Evolutionary conservation across 306 rosid species (phyloP), one percentile per base, ranked within the genome.

Genomic region (Astragalus glycyphyllos): DNA sequence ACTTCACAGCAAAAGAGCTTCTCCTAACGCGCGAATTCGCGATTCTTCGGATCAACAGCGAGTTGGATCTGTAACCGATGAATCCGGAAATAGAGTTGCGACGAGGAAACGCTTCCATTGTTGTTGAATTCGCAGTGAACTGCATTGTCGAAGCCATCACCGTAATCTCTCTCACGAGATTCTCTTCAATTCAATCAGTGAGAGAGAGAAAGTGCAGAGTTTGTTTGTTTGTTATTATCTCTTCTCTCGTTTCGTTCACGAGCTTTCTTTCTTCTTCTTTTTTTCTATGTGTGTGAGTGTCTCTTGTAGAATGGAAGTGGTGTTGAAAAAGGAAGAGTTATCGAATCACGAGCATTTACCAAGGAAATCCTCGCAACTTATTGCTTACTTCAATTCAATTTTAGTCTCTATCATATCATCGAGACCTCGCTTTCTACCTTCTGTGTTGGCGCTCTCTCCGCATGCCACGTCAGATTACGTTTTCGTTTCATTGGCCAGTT

Each of bases 101-200:
- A n/a, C 72, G 81, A 40, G 81, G 62, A 65, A 76, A 56, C 2
- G 91, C 54, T 47, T 71, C 78, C 4, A 80, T 37, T 46, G 71
- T 11, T 65, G 73, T 57, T 67, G 78, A 72, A 35, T 70, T 80
- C 7, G 83, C 66, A 6, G 95, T 77, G 48, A 89, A 83, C 12
- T 82, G 96, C 71, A 89, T 82, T 78, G 88, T 79, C 5, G 87
- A 81, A 8, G 90, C 92, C 97, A 89, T 88, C 79, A 26, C 31
- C 34, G 63, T 2, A 53, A 38, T 56, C 3, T 66, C 83, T 56
- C 10, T 48, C 65, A 53, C 74, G 62, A 71, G 17, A 45, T 71
- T 20, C 65, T 29, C 9, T 40, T 57, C 11, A 60, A 62, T 58
- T 72, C 76, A 40, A 73, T 31, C 3, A 11, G 26, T 34, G 69